These are phyloP conservation scores for Ceratocystis variospora DNA, from an alignment of 2,329 filamentous ascomycete genomes.

Conservation along the genomic window DNA sequence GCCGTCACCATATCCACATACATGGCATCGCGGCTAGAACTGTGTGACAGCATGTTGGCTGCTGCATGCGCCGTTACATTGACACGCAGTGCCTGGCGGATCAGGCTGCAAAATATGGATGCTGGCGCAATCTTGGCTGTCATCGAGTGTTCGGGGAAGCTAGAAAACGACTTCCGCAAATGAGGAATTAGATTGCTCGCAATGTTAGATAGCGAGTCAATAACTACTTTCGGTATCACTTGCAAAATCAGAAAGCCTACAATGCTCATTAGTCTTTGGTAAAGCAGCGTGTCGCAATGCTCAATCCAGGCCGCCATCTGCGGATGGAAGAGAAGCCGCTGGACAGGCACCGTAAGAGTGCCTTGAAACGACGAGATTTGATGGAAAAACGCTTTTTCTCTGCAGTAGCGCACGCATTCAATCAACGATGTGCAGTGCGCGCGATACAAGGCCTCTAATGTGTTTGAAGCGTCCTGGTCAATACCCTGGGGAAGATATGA, in stretches of 20 bases:
- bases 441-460: conserved; percentile 73
- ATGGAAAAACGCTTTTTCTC: conserved; percentile 92
- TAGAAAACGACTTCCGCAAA: conserved; percentile 71
- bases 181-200: conserved; percentile 68
- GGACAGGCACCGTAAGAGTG: conserved; percentile 89
- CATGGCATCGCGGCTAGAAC: conserved; percentile 87
- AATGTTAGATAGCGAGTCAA: conserved; percentile 77
- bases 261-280: conserved; percentile 92
- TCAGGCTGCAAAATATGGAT: conserved; percentile 69
- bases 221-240: conserved; percentile 74
- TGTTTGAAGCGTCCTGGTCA: conserved; percentile 74
- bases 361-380: conserved; percentile 92
- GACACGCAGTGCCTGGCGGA: conserved; percentile 78
- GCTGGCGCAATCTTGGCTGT: conserved; percentile 79
- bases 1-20: conserved; percentile 75
- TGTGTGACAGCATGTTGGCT: conserved; percentile 79
- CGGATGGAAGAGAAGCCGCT: conserved; percentile 74
- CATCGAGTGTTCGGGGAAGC: conserved; percentile 72
- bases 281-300: conserved; percentile 88
- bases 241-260: conserved; percentile 80
- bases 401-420: conserved; percentile 90
- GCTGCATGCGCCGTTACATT: conserved; percentile 90
- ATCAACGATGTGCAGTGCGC: conserved; percentile 92
- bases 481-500: conserved; percentile 67
- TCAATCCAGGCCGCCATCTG: conserved; percentile 84